Evolutionary conservation across 192 early-diverging fungal species (phyloP), one percentile per base, ranked within the genome.

Genomic region (Mortierella antarctica): DNA sequence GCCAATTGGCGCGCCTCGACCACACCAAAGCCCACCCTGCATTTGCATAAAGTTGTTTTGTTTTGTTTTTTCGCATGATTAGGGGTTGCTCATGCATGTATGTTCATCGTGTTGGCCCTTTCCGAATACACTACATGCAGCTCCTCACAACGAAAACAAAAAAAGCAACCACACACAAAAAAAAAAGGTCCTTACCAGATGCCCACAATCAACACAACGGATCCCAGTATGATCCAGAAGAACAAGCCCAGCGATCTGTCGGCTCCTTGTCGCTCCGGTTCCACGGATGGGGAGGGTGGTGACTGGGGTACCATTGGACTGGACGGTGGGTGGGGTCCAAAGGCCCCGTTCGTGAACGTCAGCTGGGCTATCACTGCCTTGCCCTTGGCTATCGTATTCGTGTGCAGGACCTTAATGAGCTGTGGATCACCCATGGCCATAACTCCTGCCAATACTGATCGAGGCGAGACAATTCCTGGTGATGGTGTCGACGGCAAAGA

Each of bases 1-100:
- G 53, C 13, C 6, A 80, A 21, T 10, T 69, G 56, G 13, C 77
- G 77, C n/a, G 70, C 70, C 54, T 80, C 77, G 6, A 72, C 56
- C 40, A 80, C 77, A 18, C 77, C 77, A 51, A 80, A 80, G 5
- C 70, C 69, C 5, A 72, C 65, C 77, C 77, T 80, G 8, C 8
- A 64, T 52, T 23, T 47, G 55, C 10, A 23, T 21, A 57, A 57
- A 21, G 50, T 41, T 23, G 40, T 8, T 15, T 7, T 40, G 23
- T 40, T 40, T 13, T 59, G 13, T 41, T 41, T 1, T 4, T 31
- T 20, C 6, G 21, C 21, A 23, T 57, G 15, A 14, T 20, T 20
- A 58, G 41, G 10, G 31, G 21, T 8, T 55, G 18, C 3, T 31
- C 31, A 55, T 55, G 53, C 53, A 55, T n/a, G 53, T 8, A 55